Evolutionary conservation across 257 asterid genomes (phyloP), one percentile per base, ranked within the genome.

Genomic region (Haberlea rhodopensis): DNA sequence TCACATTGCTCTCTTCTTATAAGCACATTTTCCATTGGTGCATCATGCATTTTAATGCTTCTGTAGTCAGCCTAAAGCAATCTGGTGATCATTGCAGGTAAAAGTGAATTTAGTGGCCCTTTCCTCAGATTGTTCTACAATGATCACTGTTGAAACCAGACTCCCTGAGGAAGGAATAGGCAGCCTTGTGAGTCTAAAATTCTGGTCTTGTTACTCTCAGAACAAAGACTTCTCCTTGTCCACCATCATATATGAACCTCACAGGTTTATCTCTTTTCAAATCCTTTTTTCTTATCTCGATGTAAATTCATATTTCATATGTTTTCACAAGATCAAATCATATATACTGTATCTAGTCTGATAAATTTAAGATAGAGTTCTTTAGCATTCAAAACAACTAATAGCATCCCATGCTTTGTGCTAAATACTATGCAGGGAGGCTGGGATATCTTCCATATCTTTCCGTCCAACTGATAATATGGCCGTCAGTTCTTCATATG

Each of bases 131-230:
- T 95, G 96, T 70, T 90, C 89, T 46, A 76, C 78, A 68, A 80
- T 94, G 96, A 71, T 84, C 72, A 87, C 99, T 22, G 91, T 87
- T 53, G 99, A 90, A 81, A 90, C 89, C 65, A 90, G 95, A 81
- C 76, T 80, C 45, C 82, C 97, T 71, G 99, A 94, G 79, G 97
- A 90, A 75, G 97, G 97, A 76, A 80, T 94, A 18, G 99, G 99
- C 51, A 80, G 91, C 76, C 89, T 89, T 68, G 83, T 86, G 71
- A 75, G 92, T 75, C 87, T 94, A 13, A 94, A 86, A 76, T 90
- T 94, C 78, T 94, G 96, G 97, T 75, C 84, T 51, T 73, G 86
- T 74, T 78, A 75, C 74, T 64, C 84, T 34, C 88, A 78, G 77
- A 80, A 66, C 67, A 90, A 86, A 74, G 82, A 75, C 72, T 80